These are phyloP conservation scores for Fusarium poae DNA, from an alignment of 2,329 filamentous ascomycete genomes.

Conservation along the genomic window DNA sequence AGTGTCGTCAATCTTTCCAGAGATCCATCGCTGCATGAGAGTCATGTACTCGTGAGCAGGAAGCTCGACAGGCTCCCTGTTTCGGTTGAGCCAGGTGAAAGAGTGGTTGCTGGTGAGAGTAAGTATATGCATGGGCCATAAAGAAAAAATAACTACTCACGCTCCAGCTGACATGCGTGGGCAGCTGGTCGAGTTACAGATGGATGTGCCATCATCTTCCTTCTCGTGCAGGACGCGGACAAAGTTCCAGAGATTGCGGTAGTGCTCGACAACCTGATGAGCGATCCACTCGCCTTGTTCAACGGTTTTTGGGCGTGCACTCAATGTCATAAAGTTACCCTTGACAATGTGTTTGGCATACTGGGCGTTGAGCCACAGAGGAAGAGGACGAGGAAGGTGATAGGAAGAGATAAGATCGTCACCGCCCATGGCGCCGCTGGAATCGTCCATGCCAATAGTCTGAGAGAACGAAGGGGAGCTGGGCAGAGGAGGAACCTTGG, in stretches of 20 bases:
- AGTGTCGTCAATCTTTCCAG: conserved; percentile 92
- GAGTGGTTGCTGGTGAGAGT: conserved; percentile 77
- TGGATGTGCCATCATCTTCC: conserved; percentile 80
- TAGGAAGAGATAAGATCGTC: conserved; percentile 71
- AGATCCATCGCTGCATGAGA: conserved; percentile 96
- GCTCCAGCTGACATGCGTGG: conserved; percentile 95
- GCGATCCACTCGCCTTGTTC: conserved; percentile 97
- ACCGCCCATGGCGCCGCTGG: conserved; percentile 61
- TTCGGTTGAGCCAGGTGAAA: conserved; percentile 95
- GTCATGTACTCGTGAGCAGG: conserved; percentile 95
- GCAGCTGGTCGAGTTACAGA: conserved; percentile 88
- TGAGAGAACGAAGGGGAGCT: conserved; percentile 74
- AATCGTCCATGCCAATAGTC: conserved; percentile 76
- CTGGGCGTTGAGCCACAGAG: conserved; percentile 77
- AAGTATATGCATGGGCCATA: conserved; percentile 9
- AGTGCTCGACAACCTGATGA: conserved; percentile 96
- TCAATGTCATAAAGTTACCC: conserved; percentile 98
- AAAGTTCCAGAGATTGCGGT: conserved; percentile 89
- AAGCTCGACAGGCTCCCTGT: conserved; percentile 89
- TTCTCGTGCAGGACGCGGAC: conserved; percentile 89
- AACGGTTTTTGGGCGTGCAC: conserved; percentile 91
- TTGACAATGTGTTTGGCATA: conserved; percentile 92
- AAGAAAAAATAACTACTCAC: conserved; percentile 68
- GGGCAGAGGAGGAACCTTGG: conserved; percentile 71
- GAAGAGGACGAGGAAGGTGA: conserved; percentile 75